Evolutionary conservation across 2,329 filamentous ascomycete genomes (phyloP).

Genomic region (Talaromyces sp.): DNA sequence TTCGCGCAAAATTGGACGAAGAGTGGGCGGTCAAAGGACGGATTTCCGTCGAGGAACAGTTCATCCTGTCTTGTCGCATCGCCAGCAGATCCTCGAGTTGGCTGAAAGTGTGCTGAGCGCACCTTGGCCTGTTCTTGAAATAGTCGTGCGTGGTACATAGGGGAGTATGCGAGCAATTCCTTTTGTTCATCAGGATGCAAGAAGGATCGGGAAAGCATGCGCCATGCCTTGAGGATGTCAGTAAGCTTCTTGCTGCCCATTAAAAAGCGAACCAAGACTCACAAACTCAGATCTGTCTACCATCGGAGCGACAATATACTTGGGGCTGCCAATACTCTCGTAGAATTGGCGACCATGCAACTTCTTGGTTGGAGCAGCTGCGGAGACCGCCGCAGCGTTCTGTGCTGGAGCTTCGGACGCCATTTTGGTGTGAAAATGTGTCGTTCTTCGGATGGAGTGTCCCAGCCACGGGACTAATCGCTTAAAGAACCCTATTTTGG

Average conservation of each 20-base stretch:
- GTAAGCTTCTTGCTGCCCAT: neutral
- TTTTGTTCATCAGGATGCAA: slow-evolving; percentile 67
- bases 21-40: slow-evolving; percentile 78
- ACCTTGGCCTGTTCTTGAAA: slow-evolving; percentile 78
- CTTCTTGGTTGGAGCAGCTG: slow-evolving; percentile 51
- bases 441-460: slow-evolving; percentile 12
- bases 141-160: slow-evolving; percentile 93
- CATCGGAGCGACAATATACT: slow-evolving; percentile 92
- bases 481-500: slow-evolving; percentile 37
- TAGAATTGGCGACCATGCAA: slow-evolving; percentile 88
- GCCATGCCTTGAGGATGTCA: slow-evolving; percentile 72
- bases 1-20: slow-evolving; percentile 90
- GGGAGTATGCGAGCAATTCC: slow-evolving; percentile 81
- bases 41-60: slow-evolving; percentile 81
- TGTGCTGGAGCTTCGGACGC: slow-evolving; percentile 21
- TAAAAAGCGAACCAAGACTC: slow-evolving; percentile 38
- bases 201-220: slow-evolving; percentile 92
- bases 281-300: slow-evolving; percentile 98
- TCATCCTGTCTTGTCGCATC: slow-evolving; percentile 23
- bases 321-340: slow-evolving; percentile 89
- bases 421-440: slow-evolving; percentile 28
- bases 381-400: slow-evolving; percentile 25
- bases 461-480: slow-evolving; percentile 33
- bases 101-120: slow-evolving; percentile 79
- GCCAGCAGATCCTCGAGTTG: slow-evolving; percentile 49